Evolutionary conservation across 257 asterid genomes (phyloP), one percentile per base, ranked within the genome.

Genomic region (Ballota nigra): DNA sequence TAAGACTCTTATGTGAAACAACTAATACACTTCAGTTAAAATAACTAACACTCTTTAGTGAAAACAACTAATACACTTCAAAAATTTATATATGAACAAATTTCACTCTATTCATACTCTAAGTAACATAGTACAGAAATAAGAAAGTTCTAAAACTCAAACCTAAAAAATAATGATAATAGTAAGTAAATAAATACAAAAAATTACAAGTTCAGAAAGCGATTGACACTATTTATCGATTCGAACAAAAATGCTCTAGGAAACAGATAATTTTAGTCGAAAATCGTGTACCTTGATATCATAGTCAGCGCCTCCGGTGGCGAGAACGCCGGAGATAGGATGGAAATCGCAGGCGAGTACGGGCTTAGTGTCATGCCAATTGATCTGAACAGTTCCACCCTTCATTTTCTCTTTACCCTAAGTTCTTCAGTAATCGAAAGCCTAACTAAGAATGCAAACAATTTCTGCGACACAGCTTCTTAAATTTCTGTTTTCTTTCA

Each of bases 221-320:
- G 9, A 12, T 26, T 23, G 22, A 24, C 31, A 52, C 28, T 45
- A 8, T 13, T 12, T 20, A 74, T 29, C 19, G 29, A 3, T 29
- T 41, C 9, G 36, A 13, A 16, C 18, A 29, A 16, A 12, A 65
- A 3, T 52, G 29, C 23, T 55, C 26, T 29, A 2, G 49, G 13
- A 26, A n/a, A 28, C 24, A 6, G 8, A 7, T 20, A 51, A 61
- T 74, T 28, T 70, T 29, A 18, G 1, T 47, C 53, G 11, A 56
- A 41, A 10, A 19, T 11, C 5, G n/a, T 1, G 6, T 8, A 94
- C 98, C 98, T 95, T 95, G 67, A 95, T 88, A 61, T 95, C 99
- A 72, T 59, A 89, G 82, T 95, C 99, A 47, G 99, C 95, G 62
- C 99, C 99, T 60, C 86, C 99, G 47, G 99, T 95, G 64, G 96